Base-by-base conservation (phyloP, 1,284 basidiomycete genomes). In the Phlebopus sp. region DNA sequence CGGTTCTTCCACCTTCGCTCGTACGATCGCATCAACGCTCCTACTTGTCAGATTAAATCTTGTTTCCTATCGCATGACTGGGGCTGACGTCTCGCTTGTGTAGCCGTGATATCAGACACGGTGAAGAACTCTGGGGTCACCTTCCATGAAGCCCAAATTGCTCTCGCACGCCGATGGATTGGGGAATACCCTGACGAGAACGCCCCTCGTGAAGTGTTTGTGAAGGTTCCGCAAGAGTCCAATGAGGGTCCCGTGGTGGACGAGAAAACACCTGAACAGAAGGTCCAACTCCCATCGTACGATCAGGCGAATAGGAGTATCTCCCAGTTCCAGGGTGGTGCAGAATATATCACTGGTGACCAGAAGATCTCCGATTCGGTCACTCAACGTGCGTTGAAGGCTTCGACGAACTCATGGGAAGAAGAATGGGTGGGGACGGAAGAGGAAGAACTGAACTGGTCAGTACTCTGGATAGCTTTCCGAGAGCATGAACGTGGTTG, bases 11-110 rank as follows among this genome's bases (percentile, higher is more conserved):
- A 97, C 67, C 74, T 97, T 29, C 79, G 94, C 35, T 76, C 85
- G 2, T 97, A 95, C 65, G 95, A 97, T 64, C 78, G 94, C 25
- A 92, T 97, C 68, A 95, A 95, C 62, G 84, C 85, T 0, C 92
- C 90, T 3, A 67, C 73, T 50, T 66, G 84, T 82, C 44, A 49
- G 75, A 36, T 36, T 5, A 27, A 6, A 11, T 1, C 11, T 25
- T 7, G 32, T 27, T 42, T 13, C n/a, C 18, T n/a, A 6, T 5
- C 29, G 18, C 6, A 14, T 60, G 40, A 58, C 17, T 17, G 9
- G 29, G n/a, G 23, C 27, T 13, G 2, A 6, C 42, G 40, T 34
- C 31, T n/a, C 13, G 5, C 35, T n/a, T 5, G 1, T 42, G 37
- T 23, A 41, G 37, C n/a, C 0, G 75, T 79, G 59, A 86, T 93